Base-by-base conservation (phyloP, 129 eudicot genomes). In the Artemisia annua region DNA sequence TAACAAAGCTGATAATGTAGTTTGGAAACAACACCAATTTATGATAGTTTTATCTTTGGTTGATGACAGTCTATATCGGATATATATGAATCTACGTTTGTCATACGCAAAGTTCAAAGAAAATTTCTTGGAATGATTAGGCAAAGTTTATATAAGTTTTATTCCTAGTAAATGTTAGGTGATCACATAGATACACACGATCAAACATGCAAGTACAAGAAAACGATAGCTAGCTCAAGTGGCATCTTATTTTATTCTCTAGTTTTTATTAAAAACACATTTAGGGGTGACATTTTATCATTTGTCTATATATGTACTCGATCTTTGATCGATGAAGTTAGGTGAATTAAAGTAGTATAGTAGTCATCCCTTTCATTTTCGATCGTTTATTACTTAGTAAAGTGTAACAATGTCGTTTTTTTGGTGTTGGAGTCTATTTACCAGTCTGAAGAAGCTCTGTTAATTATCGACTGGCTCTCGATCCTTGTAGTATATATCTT, bases 91-190 rank as follows among this genome's bases (percentile, higher is more conserved):
- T 22, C 68, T 55, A 74, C 71, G 63, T 19, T 74, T 52, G 62
- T 57, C 67, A 67, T 59, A 69, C 70, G 70, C 70, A 59, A 22
- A 59, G 70, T 77, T 59, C 81, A 49, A 69, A 60, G 81, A 60
- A 49, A 61, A 5, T 4, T 2, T 68, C 16, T 77, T 69, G 75
- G 69, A 68, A 32, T 7, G 50, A 74, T 74, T 74, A n/a, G 16
- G 61, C 69, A 60, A 72, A 69, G 26, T 11, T 69, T 48, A 70
- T 20, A 20, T 20, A 20, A 26, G 26, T 46, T 48, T 17, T 68
- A 54, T 61, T 69, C 76, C 71, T 77, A 61, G 75, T 69, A 69
- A 50, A 61, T 30, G 75, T 76, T 76, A 59, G 81, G 75, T 48
- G 56, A 68, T 69, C 62, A 16, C 81, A 77, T 77, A 69, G 81